Conservation (phyloP, 2,329 filamentous ascomycete genomes). For the Aspergillus felis region DNA sequence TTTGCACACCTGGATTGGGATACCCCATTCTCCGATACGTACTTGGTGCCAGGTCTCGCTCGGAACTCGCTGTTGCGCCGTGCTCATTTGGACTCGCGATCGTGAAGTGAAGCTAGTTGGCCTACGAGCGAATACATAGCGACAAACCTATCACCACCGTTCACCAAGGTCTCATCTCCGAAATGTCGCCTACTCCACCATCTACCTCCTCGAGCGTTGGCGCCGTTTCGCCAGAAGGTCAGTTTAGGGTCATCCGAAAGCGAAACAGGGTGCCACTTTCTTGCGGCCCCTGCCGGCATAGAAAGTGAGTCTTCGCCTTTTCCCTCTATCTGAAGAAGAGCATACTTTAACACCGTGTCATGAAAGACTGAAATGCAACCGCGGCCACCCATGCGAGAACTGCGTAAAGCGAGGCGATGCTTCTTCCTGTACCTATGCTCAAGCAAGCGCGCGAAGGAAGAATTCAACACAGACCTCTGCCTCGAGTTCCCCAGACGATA, state of each 20-base stretch:
- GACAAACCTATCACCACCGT: not conserved
- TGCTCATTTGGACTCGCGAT: not conserved
- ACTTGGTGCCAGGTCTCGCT: not conserved
- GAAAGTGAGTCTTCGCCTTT: conserved; percentile 63
- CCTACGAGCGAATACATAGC: not conserved
- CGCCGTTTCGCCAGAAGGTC: conserved; percentile 74
- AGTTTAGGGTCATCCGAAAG: conserved; percentile 85
- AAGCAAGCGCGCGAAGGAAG: conserved; percentile 67
- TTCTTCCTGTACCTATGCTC: conserved; percentile 78
- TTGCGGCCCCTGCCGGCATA: conserved; percentile 83
- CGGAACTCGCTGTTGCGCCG: not conserved
- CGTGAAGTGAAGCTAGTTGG: not conserved
- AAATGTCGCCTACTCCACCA: conserved; percentile 40
- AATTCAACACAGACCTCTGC: conserved; percentile 51
- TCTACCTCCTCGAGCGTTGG: conserved; percentile 68
- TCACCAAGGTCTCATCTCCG: conserved; percentile 3
- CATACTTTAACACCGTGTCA: conserved; percentile 13
- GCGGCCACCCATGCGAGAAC: conserved; percentile 86
- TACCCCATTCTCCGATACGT: not conserved
- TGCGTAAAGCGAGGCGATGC: conserved; percentile 85
- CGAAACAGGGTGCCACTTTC: conserved; percentile 88
- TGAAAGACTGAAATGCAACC: conserved; percentile 79
- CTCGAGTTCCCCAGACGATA: conserved; percentile 75
- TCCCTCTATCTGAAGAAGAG: conserved; percentile 8
- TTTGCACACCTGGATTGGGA: not conserved